Evolutionary conservation across 2,329 filamentous ascomycete genomes (phyloP).

Genomic region (Orbilia javanica): DNA sequence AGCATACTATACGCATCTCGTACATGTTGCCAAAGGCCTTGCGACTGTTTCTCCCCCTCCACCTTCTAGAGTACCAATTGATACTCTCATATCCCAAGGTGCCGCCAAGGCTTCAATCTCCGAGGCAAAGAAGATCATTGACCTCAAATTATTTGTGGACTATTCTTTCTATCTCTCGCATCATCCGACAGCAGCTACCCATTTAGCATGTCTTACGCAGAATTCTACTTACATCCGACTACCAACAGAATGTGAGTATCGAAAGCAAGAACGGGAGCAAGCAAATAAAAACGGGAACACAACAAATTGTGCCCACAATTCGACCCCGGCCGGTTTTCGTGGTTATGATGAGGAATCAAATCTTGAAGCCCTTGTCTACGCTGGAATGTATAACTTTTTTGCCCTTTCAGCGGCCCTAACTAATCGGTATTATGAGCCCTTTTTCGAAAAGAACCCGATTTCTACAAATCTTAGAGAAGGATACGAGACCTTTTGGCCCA

Average conservation of each 20-base stretch:
- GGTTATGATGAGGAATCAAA: neutral
- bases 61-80: constrained; percentile 30
- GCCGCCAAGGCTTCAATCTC: constrained; percentile 27
- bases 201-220: constrained; percentile 39
- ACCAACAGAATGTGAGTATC: neutral
- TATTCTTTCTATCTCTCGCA: constrained; percentile 41
- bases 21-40: constrained; percentile 21
- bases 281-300: neutral
- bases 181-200: constrained; percentile 6
- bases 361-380: constrained; percentile 24
- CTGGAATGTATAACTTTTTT: constrained; percentile 33
- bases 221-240: constrained; percentile 26
- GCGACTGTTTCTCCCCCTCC: constrained; percentile 28
- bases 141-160: constrained; percentile 39
- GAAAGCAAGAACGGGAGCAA: neutral
- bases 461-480: neutral
- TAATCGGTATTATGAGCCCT: constrained; percentile 42
- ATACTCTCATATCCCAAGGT: constrained; percentile 6
- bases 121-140: constrained; percentile 15
- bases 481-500: constrained; percentile 39
- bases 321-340: neutral
- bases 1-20: constrained; percentile 33
- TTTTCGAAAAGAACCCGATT: constrained; percentile 19
- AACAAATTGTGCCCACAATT: neutral
- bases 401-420: constrained; percentile 31